Percentiles rank a stretch among this genome's conserved stretches.
These are phyloP conservation scores for Colletotrichum sp. DNA, from an alignment of 2,329 filamentous ascomycete species.

Conservation along the genomic window DNA sequence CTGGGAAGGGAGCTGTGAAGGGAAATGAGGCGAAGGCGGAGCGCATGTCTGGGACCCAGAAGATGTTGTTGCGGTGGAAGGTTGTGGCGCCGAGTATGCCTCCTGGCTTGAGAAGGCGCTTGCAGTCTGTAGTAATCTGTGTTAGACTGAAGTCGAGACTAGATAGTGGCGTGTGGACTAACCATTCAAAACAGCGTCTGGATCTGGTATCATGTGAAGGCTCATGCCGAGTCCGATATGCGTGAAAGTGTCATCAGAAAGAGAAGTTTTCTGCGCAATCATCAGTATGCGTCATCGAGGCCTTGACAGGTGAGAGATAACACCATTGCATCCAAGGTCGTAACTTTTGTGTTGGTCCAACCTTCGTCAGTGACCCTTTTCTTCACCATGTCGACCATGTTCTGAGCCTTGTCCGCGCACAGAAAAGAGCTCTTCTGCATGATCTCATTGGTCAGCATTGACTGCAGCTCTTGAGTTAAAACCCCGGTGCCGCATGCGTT, in stretches of 20 bases:
- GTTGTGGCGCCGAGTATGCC: constrained; percentile 41
- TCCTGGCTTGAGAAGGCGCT: constrained; percentile 42
- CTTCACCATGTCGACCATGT: not conserved
- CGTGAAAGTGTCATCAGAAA: not conserved
- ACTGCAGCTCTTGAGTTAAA: not conserved
- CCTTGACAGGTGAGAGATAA: not conserved
- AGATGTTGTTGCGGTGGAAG: constrained; percentile 35
- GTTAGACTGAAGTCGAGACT: not conserved
- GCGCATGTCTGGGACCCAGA: constrained; percentile 42
- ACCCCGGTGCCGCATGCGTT: not conserved
- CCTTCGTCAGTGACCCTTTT: not conserved
- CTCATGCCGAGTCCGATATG: not conserved
- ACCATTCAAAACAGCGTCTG: not conserved
- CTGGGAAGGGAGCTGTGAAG: constrained; percentile 40
- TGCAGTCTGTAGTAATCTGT: constrained; percentile 39
- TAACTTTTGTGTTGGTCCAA: not conserved
- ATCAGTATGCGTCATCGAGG: not conserved
- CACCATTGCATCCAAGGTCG: not conserved
- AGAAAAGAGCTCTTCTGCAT: not conserved
- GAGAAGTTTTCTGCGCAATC: not conserved
- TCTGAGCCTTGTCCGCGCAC: not conserved
- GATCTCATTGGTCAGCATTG: not conserved
- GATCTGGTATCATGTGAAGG: not conserved
- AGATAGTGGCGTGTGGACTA: not conserved
- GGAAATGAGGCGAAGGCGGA: constrained; percentile 44